A percentile compares a stretch with the other conserved stretches of the same genome.
phyloP scores from a whole-genome alignment of 805 yeast species.

The Schizosaccharomyces cryophilus region DNA sequence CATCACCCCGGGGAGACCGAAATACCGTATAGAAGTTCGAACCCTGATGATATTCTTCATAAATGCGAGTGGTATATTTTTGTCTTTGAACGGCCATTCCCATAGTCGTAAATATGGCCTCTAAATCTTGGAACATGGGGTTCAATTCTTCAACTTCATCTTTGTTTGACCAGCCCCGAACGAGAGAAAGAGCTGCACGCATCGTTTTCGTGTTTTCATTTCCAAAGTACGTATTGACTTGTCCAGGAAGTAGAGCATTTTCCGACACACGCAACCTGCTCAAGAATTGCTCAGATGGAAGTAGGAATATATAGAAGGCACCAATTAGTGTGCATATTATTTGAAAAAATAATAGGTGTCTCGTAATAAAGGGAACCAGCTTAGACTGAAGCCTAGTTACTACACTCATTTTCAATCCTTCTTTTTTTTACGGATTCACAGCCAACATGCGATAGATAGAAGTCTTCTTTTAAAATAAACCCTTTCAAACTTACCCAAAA shows the following conservation, averaged over 20 bases:
- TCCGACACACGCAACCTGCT: slow-evolving; percentile 74
- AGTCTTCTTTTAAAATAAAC: too few relatives aligned
- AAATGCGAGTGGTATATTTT: slow-evolving; percentile 26
- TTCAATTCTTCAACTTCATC: slow-evolving; percentile 16
- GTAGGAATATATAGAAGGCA: slow-evolving; percentile 27
- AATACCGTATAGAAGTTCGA: slow-evolving; percentile 49
- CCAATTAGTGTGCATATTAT: slow-evolving; percentile 19
- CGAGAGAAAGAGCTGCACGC: not conserved
- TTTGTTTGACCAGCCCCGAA: not conserved
- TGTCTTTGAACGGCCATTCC: slow-evolving; percentile 43
- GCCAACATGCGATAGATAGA: too few relatives aligned
- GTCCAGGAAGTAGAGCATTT: slow-evolving; percentile 92
- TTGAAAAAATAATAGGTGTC: not conserved
- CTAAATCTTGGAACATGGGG: slow-evolving; percentile 30
- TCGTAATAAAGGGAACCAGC: not conserved
- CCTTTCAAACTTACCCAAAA: too few relatives aligned
- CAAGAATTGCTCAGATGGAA: slow-evolving; percentile 65
- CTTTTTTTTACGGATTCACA: too few relatives aligned
- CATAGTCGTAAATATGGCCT: not conserved
- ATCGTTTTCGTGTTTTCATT: slow-evolving; percentile 35
- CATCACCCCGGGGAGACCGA: slow-evolving; percentile 88
- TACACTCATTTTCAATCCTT: not conserved
- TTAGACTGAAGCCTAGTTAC: not conserved
- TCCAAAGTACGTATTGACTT: slow-evolving; percentile 72
- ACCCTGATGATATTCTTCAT: slow-evolving; percentile 14